These are phyloP conservation scores for Psilocybe mexicana DNA, from an alignment of 1,284 basidiomycete species.

Conservation along the genomic window DNA sequence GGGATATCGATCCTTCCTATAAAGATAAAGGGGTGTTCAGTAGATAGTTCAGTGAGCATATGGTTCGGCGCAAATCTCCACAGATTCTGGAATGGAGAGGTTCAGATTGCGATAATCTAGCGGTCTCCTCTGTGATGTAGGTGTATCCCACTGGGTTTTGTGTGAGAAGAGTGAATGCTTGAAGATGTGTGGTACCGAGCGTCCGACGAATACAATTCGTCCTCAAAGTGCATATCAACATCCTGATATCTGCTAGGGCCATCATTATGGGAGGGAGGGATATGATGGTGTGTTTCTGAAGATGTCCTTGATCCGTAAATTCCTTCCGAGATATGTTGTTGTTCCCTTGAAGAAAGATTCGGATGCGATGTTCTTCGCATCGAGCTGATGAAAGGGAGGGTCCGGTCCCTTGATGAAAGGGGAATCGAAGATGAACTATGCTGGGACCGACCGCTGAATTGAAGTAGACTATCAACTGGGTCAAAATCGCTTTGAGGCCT, in stretches of 20 bases:
- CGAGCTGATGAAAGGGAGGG: conserved; percentile 20
- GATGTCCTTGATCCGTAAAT: not conserved
- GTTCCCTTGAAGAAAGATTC: conserved; percentile 5
- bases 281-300: not conserved
- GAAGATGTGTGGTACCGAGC: not conserved
- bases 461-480: not conserved
- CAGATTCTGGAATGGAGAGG: not conserved
- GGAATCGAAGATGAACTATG: not conserved
- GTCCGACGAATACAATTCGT: not conserved
- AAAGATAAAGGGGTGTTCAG: no score
- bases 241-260: not conserved
- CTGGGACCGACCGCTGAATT: not conserved
- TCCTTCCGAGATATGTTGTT: not conserved
- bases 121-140: not conserved
- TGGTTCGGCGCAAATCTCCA: no score
- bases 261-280: not conserved
- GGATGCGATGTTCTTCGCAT: conserved; percentile 21
- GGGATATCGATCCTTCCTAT: no score
- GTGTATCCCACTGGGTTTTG: not conserved
- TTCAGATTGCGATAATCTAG: not conserved
- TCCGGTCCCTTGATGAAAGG: conserved; percentile 5
- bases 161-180: not conserved
- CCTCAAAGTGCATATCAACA: conserved; percentile 6
- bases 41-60: no score
- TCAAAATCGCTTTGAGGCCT: not conserved